A percentile compares a stretch with the other conserved stretches of the same genome.
These are phyloP conservation scores for Nigrospora oryzae DNA, from an alignment of 2,329 filamentous ascomycete genomes.

Conservation along the genomic window DNA sequence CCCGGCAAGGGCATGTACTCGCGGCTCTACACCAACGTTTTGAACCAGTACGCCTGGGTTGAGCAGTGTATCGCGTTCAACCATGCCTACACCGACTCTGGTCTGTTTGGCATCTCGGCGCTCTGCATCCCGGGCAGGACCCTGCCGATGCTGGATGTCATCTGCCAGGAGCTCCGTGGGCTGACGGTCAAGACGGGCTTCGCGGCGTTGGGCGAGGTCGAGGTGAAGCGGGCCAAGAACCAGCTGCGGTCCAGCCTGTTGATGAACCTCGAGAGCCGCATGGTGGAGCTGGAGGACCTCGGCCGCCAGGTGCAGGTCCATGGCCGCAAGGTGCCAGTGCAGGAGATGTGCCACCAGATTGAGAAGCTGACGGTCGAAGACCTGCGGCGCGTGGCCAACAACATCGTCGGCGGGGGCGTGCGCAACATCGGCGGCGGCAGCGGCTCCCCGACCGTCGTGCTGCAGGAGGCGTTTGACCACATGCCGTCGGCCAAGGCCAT, in stretches of 20 bases:
- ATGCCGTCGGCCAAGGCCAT: conserved; percentile 55
- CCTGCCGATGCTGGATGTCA: conserved; percentile 81
- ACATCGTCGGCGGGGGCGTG: conserved; percentile 71
- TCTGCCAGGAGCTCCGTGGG: conserved; percentile 80
- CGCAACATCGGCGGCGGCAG: conserved; percentile 69
- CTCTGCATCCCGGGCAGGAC: conserved; percentile 75
- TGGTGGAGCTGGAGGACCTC: conserved; percentile 96
- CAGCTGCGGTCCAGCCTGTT: conserved; percentile 82
- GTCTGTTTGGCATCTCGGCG: conserved; percentile 88
- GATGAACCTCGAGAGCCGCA: conserved; percentile 95
- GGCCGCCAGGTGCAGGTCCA: conserved; percentile 96
- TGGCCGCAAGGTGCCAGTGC: conserved; percentile 81
- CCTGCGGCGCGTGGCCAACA: conserved; percentile 69
- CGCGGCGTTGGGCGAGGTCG: conserved; percentile 59
- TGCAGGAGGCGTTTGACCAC: conserved; percentile 81
- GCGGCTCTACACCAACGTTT: conserved; percentile 90
- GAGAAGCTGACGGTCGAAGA: conserved; percentile 74
- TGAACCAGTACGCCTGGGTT: conserved; percentile 97
- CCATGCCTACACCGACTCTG: conserved; percentile 92
- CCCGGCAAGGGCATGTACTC: conserved; percentile 99
- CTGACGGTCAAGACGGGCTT: conserved; percentile 72
- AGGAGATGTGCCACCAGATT: conserved; percentile 87
- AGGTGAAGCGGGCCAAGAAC: conserved; percentile 93
- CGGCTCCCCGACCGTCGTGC: conserved; percentile 84
- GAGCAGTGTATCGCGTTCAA: conserved; percentile 95